phyloP scores from a whole-genome alignment of 768 basidiomycete genomes.

The Wakefieldia striispora region DNA sequence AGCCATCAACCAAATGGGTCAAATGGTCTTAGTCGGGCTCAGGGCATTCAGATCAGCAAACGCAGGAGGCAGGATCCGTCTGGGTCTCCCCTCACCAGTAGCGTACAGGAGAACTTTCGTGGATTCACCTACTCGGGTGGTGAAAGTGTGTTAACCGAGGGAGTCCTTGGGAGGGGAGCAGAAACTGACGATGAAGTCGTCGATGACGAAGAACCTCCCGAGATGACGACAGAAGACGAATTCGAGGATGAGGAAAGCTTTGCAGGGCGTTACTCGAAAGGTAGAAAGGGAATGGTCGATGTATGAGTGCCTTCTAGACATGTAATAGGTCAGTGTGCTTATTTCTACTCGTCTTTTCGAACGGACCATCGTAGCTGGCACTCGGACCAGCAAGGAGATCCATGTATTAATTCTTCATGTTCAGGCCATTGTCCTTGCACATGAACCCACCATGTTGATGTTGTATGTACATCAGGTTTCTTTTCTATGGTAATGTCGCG shows the following conservation, averaged over 20 bases:
- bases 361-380: conserved; percentile 6
- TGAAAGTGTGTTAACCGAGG: conserved; percentile 56
- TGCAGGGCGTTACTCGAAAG: conserved; percentile 69
- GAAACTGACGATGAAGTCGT: conserved; percentile 40
- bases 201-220: conserved; percentile 49
- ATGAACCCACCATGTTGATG: conserved; percentile 2
- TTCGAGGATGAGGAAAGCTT: conserved; percentile 61
- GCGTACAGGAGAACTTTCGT: conserved; percentile 94
- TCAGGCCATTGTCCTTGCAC: conserved; percentile 6
- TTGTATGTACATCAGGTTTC: conserved; percentile 2
- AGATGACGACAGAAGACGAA: conserved; percentile 71
- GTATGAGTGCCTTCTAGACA: conserved; percentile 26
- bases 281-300: conserved; percentile 44
- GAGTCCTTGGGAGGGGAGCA: conserved; percentile 33
- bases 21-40: conserved; percentile 18
- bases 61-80: conserved; percentile 42
- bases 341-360: conserved; percentile 4
- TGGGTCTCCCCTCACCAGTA: conserved; percentile 79
- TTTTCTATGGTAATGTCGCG: conserved; percentile 9
- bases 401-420: conserved; percentile 12
- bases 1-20: conserved; percentile 13
- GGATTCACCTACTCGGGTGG: conserved; percentile 89
- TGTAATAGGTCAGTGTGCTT: conserved; percentile 11
- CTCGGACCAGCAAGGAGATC: conserved; percentile 23
- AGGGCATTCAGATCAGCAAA: conserved; percentile 52